These are phyloP conservation scores for Narthecium ossifragum DNA, from an alignment of 106 monocot species.

Conservation along the genomic window DNA sequence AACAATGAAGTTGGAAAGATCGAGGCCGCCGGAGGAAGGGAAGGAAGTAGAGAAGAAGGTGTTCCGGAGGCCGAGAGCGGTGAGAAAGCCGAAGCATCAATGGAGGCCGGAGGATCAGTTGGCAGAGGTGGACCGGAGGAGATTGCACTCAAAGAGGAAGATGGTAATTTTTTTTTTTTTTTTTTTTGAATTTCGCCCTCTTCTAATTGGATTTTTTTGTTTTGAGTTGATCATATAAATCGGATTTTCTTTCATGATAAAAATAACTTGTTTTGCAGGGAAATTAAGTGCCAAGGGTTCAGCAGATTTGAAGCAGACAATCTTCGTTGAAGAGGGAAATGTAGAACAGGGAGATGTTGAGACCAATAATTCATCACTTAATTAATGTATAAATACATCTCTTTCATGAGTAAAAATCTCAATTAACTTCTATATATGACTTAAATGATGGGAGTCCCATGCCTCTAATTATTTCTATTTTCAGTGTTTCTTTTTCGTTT, in stretches of 20 bases:
- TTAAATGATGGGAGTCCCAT: neutral
- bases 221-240: too few relatives aligned
- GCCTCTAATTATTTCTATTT: neutral
- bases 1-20: neutral
- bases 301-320: neutral
- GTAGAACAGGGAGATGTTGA: neutral
- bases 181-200: neutral
- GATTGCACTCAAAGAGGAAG: neutral
- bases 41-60: neutral
- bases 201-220: too few relatives aligned
- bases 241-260: too few relatives aligned
- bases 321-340: neutral
- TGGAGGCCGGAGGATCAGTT: neutral
- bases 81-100: neutral
- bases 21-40: too few relatives aligned
- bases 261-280: slow-evolving; percentile 5
- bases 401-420: neutral
- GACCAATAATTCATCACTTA: neutral
- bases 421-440: neutral
- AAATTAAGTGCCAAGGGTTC: slow-evolving; percentile 1
- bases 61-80: neutral
- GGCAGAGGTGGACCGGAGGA: neutral
- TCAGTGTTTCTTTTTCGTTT: neutral
- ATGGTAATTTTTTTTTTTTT: slow-evolving; percentile 2
- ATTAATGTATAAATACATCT: neutral